Base-by-base conservation (phyloP, 176 grass and related monocot species). In the Rhipidocladum racemiflorum region DNA sequence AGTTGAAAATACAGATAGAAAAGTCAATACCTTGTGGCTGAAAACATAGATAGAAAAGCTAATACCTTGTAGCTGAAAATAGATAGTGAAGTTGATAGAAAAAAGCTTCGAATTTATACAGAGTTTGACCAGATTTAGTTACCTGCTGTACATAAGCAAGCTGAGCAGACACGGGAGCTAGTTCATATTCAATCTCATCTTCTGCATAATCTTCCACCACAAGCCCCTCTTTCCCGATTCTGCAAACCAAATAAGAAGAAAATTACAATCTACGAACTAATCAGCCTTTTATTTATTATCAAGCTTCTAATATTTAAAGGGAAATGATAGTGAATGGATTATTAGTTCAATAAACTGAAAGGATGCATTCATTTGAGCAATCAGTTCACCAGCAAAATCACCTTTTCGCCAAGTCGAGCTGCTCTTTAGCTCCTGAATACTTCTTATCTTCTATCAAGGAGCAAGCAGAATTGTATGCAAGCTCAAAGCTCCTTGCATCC, bases 391-490 rank as follows among this genome's bases (percentile, higher is more conserved):
- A 45, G 49, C 13, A 45, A 70, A 61, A 65, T 89, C 49, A 99
- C 96, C 92, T 99, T 88, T 88, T 88, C 49, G 96, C 92, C 57
- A 90, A 88, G 35, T 95, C 91, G 81, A 99, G 80, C 74, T 91
- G 78, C 76, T 93, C 80, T 77, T 91, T 92, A 65, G 92, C 92
- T 72, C 95, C 96, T 43, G 80, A 65, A 70, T 93, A 99, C 73
- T 95, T 95, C 63, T 99, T 90, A 64, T 83, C 90, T 69, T 93
- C 96, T 86, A 99, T 87, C 82, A 99, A 91, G 20, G 96, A 70
- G 72, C 96, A 99, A 75, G 92, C 93, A 81, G 91, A 85, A 68
- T 99, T 99, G 78, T 99, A 99, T 72, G 92, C 87, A 36, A 99
- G 85, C 88, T 99, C 93, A 83, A 91, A 99, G 78, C 87, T 93